phyloP scores from a whole-genome alignment of 129 eudicot genomes.

The Ambrosia trifida region DNA sequence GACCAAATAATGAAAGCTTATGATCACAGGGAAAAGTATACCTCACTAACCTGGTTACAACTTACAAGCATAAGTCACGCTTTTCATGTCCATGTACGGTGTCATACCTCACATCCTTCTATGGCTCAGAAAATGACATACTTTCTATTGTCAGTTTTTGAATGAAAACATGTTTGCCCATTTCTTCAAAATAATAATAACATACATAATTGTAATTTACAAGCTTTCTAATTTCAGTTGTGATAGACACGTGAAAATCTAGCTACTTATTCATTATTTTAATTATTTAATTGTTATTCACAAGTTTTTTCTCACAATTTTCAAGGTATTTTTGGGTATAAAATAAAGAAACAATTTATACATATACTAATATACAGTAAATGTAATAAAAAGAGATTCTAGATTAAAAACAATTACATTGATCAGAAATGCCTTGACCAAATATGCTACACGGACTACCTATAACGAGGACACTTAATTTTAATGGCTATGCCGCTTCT shows the following conservation, averaged over 20 bases:
- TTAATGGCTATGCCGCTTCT: too few species aligned
- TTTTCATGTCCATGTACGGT: neutral
- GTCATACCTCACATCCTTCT: neutral
- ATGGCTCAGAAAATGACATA: conserved; percentile 1
- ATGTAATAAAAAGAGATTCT: too few species aligned
- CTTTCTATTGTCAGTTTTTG: neutral
- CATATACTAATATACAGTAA: too few species aligned
- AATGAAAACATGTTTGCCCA: neutral
- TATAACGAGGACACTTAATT: too few species aligned
- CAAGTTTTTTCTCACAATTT: too few species aligned
- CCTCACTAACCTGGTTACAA: neutral
- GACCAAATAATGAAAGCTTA: neutral
- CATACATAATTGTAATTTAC: neutral
- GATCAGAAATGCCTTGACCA: too few species aligned
- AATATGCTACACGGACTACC: too few species aligned
- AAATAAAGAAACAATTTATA: too few species aligned
- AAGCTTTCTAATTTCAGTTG: neutral
- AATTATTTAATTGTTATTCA: neutral
- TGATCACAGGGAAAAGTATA: neutral
- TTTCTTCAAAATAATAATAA: neutral
- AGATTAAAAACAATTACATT: too few species aligned
- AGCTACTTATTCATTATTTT: neutral
- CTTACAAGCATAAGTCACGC: conserved; percentile 12
- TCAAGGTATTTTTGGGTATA: too few species aligned
- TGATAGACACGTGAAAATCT: neutral